These are phyloP conservation scores for Pilobolus umbonatus DNA, from an alignment of 192 early-diverging fungal genomes.

Conservation along the genomic window DNA sequence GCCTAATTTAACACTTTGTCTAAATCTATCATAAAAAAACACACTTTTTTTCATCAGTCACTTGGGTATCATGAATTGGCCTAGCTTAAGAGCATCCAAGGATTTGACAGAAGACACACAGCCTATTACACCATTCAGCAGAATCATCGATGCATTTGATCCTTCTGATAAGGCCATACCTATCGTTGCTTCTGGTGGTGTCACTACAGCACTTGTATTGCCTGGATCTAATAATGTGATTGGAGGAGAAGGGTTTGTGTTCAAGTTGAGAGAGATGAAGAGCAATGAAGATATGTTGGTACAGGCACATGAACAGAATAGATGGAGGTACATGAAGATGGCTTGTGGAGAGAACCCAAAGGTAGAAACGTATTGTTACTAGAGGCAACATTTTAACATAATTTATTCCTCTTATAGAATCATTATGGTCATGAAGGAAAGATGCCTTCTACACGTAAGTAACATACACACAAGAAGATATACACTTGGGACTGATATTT, in stretches of 20 bases:
- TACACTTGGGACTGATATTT: not conserved
- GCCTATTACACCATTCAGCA: constrained; percentile 58
- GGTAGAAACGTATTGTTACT: constrained; percentile 20
- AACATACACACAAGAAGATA: too few species aligned
- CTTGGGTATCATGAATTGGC: constrained; percentile 63
- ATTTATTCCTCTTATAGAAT: constrained; percentile 1
- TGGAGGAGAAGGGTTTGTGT: constrained; percentile 68
- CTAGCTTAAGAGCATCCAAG: constrained; percentile 39
- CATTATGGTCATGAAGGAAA: constrained; percentile 9
- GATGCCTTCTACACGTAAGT: constrained; percentile 42
- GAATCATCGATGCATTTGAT: constrained; percentile 65
- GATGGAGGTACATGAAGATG: constrained; percentile 76
- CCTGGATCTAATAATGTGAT: constrained; percentile 72
- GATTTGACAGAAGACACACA: constrained; percentile 68
- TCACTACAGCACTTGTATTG: constrained; percentile 69
- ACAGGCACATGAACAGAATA: constrained; percentile 29
- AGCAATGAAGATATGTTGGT: constrained; percentile 62
- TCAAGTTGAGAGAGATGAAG: constrained; percentile 55
- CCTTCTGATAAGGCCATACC: constrained; percentile 54
- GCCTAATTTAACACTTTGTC: not conserved
- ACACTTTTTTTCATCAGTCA: constrained; percentile 39
- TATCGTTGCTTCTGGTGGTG: constrained; percentile 62
- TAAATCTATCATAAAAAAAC: not conserved
- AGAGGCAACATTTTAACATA: not conserved
- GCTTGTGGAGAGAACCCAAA: constrained; percentile 82